Conservation (phyloP, 2,329 filamentous ascomycete genomes). For the Scedosporium dehoogii region DNA sequence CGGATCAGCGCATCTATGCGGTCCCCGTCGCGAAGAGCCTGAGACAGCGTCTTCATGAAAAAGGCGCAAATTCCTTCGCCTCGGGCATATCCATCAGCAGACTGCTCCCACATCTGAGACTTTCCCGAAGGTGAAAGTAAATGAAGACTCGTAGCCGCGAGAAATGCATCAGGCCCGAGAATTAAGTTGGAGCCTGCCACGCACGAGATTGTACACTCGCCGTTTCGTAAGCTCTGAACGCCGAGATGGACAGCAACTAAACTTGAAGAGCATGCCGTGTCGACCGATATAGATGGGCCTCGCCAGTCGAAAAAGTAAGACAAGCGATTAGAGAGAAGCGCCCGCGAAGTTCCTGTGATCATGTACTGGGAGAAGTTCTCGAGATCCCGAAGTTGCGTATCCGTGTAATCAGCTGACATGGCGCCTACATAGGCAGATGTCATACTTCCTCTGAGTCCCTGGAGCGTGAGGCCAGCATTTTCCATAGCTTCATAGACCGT, state of each 20-base stretch:
- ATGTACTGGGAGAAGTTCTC: slow-evolving; percentile 24
- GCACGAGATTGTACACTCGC: slow-evolving; percentile 14
- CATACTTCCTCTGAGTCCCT: slow-evolving; percentile 12
- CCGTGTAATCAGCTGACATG: slow-evolving; percentile 16
- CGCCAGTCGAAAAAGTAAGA: slow-evolving; percentile 29
- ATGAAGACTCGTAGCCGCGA: slow-evolving; percentile 12
- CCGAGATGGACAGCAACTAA: slow-evolving; percentile 23
- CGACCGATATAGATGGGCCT: slow-evolving; percentile 23
- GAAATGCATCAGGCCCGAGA: slow-evolving; percentile 14
- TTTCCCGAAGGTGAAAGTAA: slow-evolving; percentile 21
- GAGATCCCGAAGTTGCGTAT: slow-evolving; percentile 15
- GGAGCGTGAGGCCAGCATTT: slow-evolving; percentile 21
- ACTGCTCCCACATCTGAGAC: slow-evolving; percentile 20
- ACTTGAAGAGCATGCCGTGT: slow-evolving; percentile 26
- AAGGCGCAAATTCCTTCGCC: slow-evolving; percentile 27
- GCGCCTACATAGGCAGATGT: slow-evolving; percentile 18
- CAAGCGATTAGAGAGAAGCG: slow-evolving; percentile 45
- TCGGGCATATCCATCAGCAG: slow-evolving; percentile 31
- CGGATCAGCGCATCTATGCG: slow-evolving; percentile 25
- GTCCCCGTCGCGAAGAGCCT: slow-evolving; percentile 32
- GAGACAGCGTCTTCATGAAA: slow-evolving; percentile 30
- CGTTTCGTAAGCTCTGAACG: slow-evolving; percentile 18
- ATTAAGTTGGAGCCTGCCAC: slow-evolving; percentile 14
- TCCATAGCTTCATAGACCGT: slow-evolving; percentile 18
- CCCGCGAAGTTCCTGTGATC: slow-evolving; percentile 40